Base-by-base conservation (phyloP, 257 asterid species). In the Fraxinus quadrangulata region DNA sequence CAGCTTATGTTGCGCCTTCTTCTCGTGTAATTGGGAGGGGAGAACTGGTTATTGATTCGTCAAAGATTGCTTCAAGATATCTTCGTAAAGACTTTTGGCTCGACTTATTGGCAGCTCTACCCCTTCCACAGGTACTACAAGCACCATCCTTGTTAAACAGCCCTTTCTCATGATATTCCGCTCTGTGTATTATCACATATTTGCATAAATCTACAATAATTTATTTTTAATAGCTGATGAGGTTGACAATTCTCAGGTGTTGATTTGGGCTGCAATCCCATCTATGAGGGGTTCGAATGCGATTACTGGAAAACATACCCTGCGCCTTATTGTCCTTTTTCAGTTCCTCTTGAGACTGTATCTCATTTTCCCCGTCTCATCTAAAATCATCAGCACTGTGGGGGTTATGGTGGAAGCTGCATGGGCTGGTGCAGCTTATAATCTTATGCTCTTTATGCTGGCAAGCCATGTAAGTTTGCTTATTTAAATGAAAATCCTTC, bases 401-500 rank as follows among this genome's bases (percentile, higher is more conserved):
- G 95, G 97, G 3, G 90, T 90, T 6, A 85, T 90, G 77, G 90
- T 88, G 12, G 95, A 91, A 82, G 90, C 92, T 66, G 91, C 93
- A 0, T 92, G 97, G 97, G 93, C 91, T 19, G 95, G 97, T 26
- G 97, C 97, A 16, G 95, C 90, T 31, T 90, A 85, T 61, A 92
- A 92, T 82, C 90, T 92, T 14, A 21, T 86, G 79, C 91, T 91
- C 65, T 91, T 84, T 63, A 84, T 91, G 94, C 85, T 91, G 54
- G 97, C 94, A 67, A 91, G 97, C 56, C 97, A 91, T 80, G 97
- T 88, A 73, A 87, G 92, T 83, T 69, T 39, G 7, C 69, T 51
- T 17, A 14, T n/a, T 61, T 45, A 1, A 24, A 26, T 26, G 28
- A 26, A 26, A 26, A 45, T 33, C 72, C 66, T 73, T 28, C 28